Percentiles rank a stretch among this genome's conserved stretches.
These are phyloP conservation scores for Albizia julibrissin DNA, from an alignment of 306 rosid species.

Conservation along the genomic window DNA sequence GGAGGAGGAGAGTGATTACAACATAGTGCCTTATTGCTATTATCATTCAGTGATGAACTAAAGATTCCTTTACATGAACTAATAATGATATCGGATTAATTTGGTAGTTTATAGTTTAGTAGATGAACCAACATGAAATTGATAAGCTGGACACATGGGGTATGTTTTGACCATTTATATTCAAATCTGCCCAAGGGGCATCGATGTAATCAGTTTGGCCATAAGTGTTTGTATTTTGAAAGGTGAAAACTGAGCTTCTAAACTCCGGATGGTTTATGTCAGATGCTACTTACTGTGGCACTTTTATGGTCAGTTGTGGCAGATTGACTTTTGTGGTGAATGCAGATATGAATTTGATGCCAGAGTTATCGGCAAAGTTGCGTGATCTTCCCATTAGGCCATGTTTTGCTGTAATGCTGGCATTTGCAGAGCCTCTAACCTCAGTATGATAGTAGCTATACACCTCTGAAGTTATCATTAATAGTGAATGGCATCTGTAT, in stretches of 20 bases:
- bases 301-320: background rate
- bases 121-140: conserved; percentile 19
- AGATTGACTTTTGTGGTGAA: conserved; percentile 12
- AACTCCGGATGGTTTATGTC: background rate
- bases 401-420: conserved; percentile 84
- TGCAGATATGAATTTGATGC: conserved; percentile 68
- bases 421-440: conserved; percentile 78
- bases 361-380: conserved; percentile 69
- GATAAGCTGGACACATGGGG: conserved; percentile 1
- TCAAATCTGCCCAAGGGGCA: background rate
- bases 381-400: conserved; percentile 68
- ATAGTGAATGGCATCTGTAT: conserved; percentile 18
- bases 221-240: background rate
- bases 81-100: background rate
- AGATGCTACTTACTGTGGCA: background rate
- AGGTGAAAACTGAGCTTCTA: background rate
- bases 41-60: background rate
- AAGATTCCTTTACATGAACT: background rate
- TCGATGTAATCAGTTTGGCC: background rate
- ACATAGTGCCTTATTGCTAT: background rate
- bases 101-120: background rate
- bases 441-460: conserved; percentile 54
- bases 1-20: background rate
- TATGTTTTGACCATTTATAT: conserved; percentile 22
- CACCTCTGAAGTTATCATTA: conserved; percentile 18